Base-by-base conservation (phyloP, 2,329 filamentous ascomycete genomes). In the Calonectria henricotiae region DNA sequence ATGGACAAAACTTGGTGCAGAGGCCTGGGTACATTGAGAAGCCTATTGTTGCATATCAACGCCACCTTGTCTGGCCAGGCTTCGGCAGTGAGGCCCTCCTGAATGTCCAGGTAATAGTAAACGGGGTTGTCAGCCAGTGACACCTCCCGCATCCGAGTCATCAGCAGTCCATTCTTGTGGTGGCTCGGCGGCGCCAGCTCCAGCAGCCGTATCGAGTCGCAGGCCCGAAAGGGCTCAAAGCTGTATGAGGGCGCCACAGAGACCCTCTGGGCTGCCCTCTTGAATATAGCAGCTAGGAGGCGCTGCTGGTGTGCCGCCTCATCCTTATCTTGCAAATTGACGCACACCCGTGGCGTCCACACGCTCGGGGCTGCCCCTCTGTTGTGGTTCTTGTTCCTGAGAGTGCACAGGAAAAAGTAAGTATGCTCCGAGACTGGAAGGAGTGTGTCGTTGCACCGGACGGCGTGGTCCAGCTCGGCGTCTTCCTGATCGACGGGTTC, bases 21-120 rank as follows among this genome's bases (percentile, higher is more conserved):
- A 5, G 62, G 64, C 6, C 62, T 70, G 11, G 68, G 46, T 23
- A 67, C 64, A 13, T 65, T 64, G n/a, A 67, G 32, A 11, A 70
- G 43, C 37, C 64, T 60, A 32, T 65, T 70, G 35, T 70, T 70
- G 68, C 68, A 70, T 20, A 67, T 67, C 15, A 70, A 6, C 7
- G 64, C 64, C 13, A 43, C 65, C 47, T 67, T 70, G 30, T 67
- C 68, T 15, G 68, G 68, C 64, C 68, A 70, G 1, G 64, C 55
- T 5, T 61, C 43, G 12, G n/a, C 47, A n/a, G 64, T 64, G 13
- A 70, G 61, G 1, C 30, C 47, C 37, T 70, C 47, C 30, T 49
- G 47, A 27, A 70, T 47, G 47, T 64, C 68, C 3, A 70, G 55
- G 47, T 67, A 70, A 32, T 67, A 64, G 41, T 67, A 67, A 13